Evolutionary conservation across 2,329 filamentous ascomycete species (phyloP), one percentile per base, ranked within the genome.

Genomic region (Fusarium phyllophilum): DNA sequence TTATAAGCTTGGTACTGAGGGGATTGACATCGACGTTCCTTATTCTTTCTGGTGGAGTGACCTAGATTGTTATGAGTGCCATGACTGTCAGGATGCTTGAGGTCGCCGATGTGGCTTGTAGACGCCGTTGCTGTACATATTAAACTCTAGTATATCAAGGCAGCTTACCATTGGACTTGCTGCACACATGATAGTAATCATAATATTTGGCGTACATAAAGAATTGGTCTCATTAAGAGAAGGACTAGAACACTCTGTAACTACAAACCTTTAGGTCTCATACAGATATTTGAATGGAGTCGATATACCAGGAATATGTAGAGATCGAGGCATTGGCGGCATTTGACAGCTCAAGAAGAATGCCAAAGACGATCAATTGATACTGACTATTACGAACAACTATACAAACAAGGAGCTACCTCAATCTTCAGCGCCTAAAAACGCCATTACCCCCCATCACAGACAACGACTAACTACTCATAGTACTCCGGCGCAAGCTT

Each of bases 21-120:
- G 67, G 8, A 68, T 70, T 29, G 39, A 62, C 7, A 9, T 67
- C 3, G 24, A 46, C 12, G 51, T 46, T 10, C 17, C 26, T 7
- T 58, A 26, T n/a, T 68, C 67, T 2, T 6, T 70, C 13, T 52
- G 45, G 67, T 70, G 63, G 67, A 68, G 52, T 8, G 64, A 70
- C 12, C 12, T 49, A 5, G 67, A 68, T 26, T 68, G 57, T 15
- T 68, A 63, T 52, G 67, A 63, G 10, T 70, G 67, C 11, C 39
- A 63, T 17, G 64, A 63, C 14, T 68, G 67, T 33, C 29, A 42
- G 44, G 15, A 22, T n/a, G 34, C 33, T n/a, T 63, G 42, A 63
- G 18, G n/a, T 20, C 3, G 6, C n/a, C 34, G 17, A 8, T 6
- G 8, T 14, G 6, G 3, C 48, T 20, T 3, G 20, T 3, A 22